Percentiles rank a stretch among this genome's conserved stretches.
These are phyloP conservation scores for Astrothelium subdiscretum DNA, from an alignment of 495 filamentous ascomycete species.

Conservation along the genomic window DNA sequence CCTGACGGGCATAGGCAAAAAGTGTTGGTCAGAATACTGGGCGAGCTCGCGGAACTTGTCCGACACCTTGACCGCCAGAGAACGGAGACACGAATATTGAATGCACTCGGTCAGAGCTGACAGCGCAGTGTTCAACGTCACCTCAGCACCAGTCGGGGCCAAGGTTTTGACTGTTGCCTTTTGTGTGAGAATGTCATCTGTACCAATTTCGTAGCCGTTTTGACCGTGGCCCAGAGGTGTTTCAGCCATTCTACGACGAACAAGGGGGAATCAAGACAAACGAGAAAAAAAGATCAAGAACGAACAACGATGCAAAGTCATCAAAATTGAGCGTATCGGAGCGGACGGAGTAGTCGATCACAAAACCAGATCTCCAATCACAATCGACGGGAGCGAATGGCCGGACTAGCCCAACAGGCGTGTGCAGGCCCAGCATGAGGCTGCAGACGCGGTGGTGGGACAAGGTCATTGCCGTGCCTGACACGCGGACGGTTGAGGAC, in stretches of 20 bases:
- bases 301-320: no score
- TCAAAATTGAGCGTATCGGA: no score
- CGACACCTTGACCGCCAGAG: constrained; percentile 50
- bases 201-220: no score
- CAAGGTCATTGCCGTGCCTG: neutral
- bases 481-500: neutral
- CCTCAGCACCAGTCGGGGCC: neutral
- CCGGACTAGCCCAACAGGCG: no score
- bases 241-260: no score
- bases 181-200: no score
- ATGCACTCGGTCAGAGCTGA: neutral
- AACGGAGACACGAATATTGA: constrained; percentile 29
- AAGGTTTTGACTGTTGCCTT: neutral
- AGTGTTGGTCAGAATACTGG: constrained; percentile 55
- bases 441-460: neutral
- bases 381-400: no score
- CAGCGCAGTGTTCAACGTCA: neutral
- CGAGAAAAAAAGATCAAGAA: neutral
- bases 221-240: no score
- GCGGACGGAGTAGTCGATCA: no score
- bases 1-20: constrained; percentile 69
- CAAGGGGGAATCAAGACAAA: no score
- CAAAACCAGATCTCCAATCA: no score
- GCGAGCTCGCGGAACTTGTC: constrained; percentile 52
- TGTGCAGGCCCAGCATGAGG: neutral